Conservation (phyloP, 2,329 filamentous ascomycete species). For the Arthrobotrys sinensis region DNA sequence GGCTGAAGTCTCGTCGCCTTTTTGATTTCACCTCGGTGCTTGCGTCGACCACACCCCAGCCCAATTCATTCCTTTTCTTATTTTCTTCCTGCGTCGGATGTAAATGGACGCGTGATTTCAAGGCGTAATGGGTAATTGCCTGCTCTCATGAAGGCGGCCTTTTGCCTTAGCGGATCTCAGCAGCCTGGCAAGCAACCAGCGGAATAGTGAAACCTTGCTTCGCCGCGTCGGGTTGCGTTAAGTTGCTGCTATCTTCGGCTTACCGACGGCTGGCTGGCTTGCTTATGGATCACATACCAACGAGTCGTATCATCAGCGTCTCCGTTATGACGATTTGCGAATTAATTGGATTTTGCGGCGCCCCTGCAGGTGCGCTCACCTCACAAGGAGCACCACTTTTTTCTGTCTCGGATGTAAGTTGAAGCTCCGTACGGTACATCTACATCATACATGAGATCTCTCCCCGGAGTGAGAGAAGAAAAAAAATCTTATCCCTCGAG, state of each 20-base stretch:
- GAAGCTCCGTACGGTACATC: conserved; percentile 42
- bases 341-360: conserved; percentile 42
- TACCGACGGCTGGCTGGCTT: conserved; percentile 51
- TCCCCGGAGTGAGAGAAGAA: background rate
- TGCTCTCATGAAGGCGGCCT: conserved; percentile 18
- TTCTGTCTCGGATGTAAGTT: conserved; percentile 59
- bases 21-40: conserved; percentile 6
- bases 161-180: conserved; percentile 36
- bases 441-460: conserved; percentile 40
- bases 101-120: conserved; percentile 60
- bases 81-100: conserved; percentile 50
- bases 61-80: conserved; percentile 24
- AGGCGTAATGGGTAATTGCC: conserved; percentile 50
- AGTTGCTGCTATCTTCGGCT: conserved; percentile 55
- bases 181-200: conserved; percentile 40
- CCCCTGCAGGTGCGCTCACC: conserved; percentile 61
- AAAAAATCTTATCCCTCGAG: conserved; percentile 44
- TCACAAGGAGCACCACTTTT: conserved; percentile 18
- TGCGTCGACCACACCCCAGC: conserved; percentile 18
- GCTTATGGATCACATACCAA: conserved; percentile 42
- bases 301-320: conserved; percentile 43
- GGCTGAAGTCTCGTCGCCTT: conserved; percentile 43
- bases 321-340: conserved; percentile 32
- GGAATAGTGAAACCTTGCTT: conserved; percentile 59
- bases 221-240: conserved; percentile 60